Base-by-base conservation (phyloP, 768 basidiomycete genomes). In the Russula sp. region DNA sequence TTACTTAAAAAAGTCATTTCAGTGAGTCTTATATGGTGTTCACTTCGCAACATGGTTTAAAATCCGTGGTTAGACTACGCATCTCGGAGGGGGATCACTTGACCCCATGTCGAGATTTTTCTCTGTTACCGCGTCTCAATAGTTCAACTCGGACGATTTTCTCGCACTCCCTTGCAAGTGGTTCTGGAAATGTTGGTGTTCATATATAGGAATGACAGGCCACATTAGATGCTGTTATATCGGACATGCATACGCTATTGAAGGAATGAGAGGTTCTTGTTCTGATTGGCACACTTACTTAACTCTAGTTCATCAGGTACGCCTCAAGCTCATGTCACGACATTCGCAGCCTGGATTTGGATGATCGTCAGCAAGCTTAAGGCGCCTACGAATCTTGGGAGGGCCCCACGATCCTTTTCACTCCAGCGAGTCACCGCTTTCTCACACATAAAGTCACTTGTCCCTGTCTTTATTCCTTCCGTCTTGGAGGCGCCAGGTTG, bases 101-200 rank as follows among this genome's bases (percentile, higher is more conserved):
- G 62, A 47, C 13, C 10, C 10, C 62, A 63, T 14, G 52, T 63
- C 7, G 62, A 43, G n/a, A 48, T 63, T 52, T 52, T 63, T 59
- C 41, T 58, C 58, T 7, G 46, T 35, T 7, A 41, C 52, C 9
- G 57, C 52, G 0, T 29, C 41, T 1, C 39, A 32, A 29, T 55
- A 63, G 38, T 25, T 52, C 36, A 3, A 8, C 3, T 39, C 59
- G 32, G 49, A 59, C 9, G 61, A 63, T 13, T 1, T 22, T 59
- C 18, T 14, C 55, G 13, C 39, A 59, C 36, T 46, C 47, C 5
- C 51, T 14, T 13, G 52, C 52, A 7, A 57, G 62, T 63, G 9
- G 14, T 51, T n/a, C 20, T n/a, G 20, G 20, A 46, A 39, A 13
- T 49, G 3, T 36, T 22, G 2, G 7, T 43, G 20, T 22, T 14